These are phyloP conservation scores for Exophiala sp. DNA, from an alignment of 2,329 filamentous ascomycete species.

Conservation along the genomic window DNA sequence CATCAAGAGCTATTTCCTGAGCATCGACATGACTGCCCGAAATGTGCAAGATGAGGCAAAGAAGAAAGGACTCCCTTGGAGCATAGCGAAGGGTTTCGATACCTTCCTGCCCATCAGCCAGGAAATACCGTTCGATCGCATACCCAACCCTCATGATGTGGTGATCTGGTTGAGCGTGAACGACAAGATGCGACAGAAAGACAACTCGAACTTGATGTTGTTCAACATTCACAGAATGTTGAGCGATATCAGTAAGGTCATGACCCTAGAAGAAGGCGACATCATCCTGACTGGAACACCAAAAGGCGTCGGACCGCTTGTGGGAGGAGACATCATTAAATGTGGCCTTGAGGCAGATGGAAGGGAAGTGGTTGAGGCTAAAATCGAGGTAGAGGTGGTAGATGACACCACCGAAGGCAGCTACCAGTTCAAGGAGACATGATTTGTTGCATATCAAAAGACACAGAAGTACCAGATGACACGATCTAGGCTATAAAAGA, in stretches of 20 bases:
- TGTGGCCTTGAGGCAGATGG: conserved; percentile 77
- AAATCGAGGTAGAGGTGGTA: conserved; percentile 77
- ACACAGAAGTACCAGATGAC: background rate
- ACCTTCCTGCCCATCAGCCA: conserved; percentile 88
- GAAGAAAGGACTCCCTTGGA: conserved; percentile 93
- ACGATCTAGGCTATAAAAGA: background rate
- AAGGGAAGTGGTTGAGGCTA: conserved; percentile 78
- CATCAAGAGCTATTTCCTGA: conserved; percentile 80
- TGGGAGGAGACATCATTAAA: conserved; percentile 80
- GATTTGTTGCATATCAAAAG: conserved; percentile 21
- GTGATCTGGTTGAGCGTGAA: conserved; percentile 86
- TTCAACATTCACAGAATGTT: conserved; percentile 84
- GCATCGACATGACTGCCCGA: conserved; percentile 95
- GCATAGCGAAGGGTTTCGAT: conserved; percentile 95
- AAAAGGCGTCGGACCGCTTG: conserved; percentile 86
- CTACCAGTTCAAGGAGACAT: conserved; percentile 75
- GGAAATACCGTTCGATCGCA: conserved; percentile 72
- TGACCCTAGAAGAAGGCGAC: conserved; percentile 89
- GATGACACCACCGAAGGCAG: conserved; percentile 64
- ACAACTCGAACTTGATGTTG: conserved; percentile 91
- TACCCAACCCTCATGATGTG: conserved; percentile 82
- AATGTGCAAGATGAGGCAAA: conserved; percentile 97
- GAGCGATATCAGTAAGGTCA: conserved; percentile 88
- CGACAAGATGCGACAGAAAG: conserved; percentile 70
- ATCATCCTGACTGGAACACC: conserved; percentile 95